These are phyloP conservation scores for Hemerocallis citrina DNA, from an alignment of 106 monocot genomes.

Conservation along the genomic window DNA sequence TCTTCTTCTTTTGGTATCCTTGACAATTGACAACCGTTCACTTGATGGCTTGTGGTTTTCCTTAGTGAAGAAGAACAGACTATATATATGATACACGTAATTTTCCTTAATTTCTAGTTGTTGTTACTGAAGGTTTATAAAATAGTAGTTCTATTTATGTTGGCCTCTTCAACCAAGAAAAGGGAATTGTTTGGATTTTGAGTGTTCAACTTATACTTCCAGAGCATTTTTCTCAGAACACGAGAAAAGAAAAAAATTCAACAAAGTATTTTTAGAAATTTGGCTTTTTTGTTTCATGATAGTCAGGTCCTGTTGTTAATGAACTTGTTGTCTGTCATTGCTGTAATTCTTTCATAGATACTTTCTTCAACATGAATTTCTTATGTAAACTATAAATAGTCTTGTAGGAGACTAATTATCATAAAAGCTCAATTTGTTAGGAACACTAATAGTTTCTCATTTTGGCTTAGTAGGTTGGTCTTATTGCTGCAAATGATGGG, in stretches of 20 bases:
- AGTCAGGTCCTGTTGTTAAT: too few species aligned
- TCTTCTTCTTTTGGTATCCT: too few species aligned
- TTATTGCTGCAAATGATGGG: slow-evolving; percentile 96
- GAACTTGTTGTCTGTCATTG: too few species aligned
- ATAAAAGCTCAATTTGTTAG: not conserved
- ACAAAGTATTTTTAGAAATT: not conserved
- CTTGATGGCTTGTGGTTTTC: not conserved
- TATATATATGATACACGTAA: not conserved
- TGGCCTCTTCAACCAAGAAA: not conserved
- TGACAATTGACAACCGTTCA: not conserved
- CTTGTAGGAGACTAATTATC: not conserved
- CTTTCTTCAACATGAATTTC: too few species aligned
- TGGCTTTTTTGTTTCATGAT: not conserved
- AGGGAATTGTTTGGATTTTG: too few species aligned
- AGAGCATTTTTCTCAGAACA: not conserved
- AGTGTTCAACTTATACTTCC: not conserved
- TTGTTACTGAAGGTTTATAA: too few species aligned
- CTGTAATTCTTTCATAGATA: too few species aligned
- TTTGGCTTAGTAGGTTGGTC: slow-evolving; percentile 60
- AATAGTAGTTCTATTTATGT: not conserved
- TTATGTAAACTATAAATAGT: not conserved
- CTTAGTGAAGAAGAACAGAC: not conserved
- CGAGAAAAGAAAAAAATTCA: not conserved
- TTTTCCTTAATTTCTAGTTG: too few species aligned
- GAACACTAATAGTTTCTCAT: not conserved